These are phyloP conservation scores for Termitomyces heimii DNA, from an alignment of 768 basidiomycete genomes.

Conservation along the genomic window DNA sequence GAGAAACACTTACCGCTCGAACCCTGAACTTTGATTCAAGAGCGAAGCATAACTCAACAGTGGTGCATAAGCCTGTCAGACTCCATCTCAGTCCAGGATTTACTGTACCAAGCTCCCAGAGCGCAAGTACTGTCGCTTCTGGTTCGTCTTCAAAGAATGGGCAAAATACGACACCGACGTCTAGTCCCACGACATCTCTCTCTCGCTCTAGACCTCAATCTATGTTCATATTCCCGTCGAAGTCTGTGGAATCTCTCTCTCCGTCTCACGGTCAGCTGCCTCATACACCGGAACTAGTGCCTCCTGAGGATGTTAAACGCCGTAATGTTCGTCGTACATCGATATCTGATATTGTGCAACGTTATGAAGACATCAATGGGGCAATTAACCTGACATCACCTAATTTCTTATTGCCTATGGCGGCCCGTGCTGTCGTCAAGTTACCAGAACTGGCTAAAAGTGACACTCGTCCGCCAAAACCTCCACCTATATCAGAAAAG, in stretches of 20 bases:
- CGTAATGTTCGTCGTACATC: constrained; percentile 58
- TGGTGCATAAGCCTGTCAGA: constrained; percentile 1
- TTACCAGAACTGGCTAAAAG: constrained; percentile 1
- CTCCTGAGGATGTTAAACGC: constrained; percentile 40
- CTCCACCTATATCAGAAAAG: background rate
- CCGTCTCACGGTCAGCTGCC: constrained; percentile 14
- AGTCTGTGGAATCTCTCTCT: constrained; percentile 33
- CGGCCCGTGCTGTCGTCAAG: constrained; percentile 15
- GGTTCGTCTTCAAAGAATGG: background rate
- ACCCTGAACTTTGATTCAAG: background rate
- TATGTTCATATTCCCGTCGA: constrained; percentile 67
- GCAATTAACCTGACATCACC: constrained; percentile 22
- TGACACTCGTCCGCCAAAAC: constrained; percentile 11
- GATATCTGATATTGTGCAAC: constrained; percentile 83
- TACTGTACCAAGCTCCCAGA: background rate
- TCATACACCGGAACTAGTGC: constrained; percentile 31
- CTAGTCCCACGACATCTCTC: constrained; percentile 21
- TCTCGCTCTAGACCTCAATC: constrained; percentile 70
- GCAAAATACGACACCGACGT: background rate
- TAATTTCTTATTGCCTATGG: constrained; percentile 25
- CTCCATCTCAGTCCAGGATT: background rate
- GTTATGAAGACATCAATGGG: constrained; percentile 64
- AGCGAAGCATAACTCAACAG: constrained; percentile 1
- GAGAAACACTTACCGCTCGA: constrained; percentile 13
- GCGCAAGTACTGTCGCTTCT: background rate